Conservation (phyloP, 2,329 filamentous ascomycete species). For the Xylariaceae sp. region DNA sequence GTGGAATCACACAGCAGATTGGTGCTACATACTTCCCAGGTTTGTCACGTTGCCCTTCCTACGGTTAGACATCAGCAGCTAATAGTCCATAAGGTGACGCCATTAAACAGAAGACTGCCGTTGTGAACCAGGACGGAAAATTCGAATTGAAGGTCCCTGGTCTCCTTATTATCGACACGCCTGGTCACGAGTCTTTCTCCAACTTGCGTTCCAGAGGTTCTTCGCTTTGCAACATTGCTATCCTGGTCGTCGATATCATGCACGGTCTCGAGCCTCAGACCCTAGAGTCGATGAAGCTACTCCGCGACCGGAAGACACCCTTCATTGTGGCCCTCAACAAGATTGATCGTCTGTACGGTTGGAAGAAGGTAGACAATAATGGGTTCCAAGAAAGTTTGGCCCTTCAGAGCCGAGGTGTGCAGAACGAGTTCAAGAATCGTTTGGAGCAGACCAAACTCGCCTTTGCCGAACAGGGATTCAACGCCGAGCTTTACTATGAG, state of each 20-base stretch:
- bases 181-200: constrained; percentile 99
- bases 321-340: constrained; percentile 99
- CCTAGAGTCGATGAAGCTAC: constrained; percentile 92
- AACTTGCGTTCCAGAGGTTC: constrained; percentile 97
- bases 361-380: constrained; percentile 99
- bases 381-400: constrained; percentile 92
- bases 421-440: constrained; percentile 92
- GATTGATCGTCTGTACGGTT: constrained; percentile 98
- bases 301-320: constrained; percentile 92
- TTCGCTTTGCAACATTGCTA: constrained; percentile 98
- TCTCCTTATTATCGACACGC: constrained; percentile 95
- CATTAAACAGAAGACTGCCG: constrained; percentile 87
- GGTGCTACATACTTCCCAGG: constrained; percentile 97
- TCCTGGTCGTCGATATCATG: constrained; percentile 99
- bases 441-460: constrained; percentile 90
- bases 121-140: constrained; percentile 86
- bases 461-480: constrained; percentile 96
- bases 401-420: constrained; percentile 89
- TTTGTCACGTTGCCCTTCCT: constrained; percentile 2
- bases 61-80: not conserved
- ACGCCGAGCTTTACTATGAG: constrained; percentile 94
- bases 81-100: constrained; percentile 70
- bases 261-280: constrained; percentile 98
- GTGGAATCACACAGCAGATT: constrained; percentile 99
- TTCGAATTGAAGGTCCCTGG: constrained; percentile 99